phyloP scores from a whole-genome alignment of 495 filamentous ascomycete species.

The Aspergillus hancockii region DNA sequence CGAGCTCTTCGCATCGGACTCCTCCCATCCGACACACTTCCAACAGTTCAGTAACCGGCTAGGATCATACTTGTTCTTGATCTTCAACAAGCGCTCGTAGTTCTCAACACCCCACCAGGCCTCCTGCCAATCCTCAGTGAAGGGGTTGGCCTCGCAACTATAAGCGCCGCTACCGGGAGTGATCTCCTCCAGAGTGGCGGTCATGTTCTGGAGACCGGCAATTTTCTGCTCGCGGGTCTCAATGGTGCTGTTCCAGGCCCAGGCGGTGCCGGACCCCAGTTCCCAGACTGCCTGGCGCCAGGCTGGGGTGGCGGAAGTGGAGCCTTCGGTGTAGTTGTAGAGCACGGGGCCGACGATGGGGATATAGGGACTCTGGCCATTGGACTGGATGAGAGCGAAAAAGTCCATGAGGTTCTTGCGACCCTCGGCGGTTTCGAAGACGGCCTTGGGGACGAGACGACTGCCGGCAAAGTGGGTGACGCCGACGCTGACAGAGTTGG shows the following conservation, averaged over 20 bases:
- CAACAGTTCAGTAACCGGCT: slow-evolving; percentile 42
- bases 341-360: slow-evolving; percentile 31
- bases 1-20: slow-evolving; percentile 14
- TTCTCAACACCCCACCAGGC: slow-evolving; percentile 55
- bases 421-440: slow-evolving; percentile 29
- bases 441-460: slow-evolving; percentile 37
- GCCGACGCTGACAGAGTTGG: slow-evolving; percentile 32
- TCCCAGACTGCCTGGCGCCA: slow-evolving; percentile 47
- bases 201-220: slow-evolving; percentile 32
- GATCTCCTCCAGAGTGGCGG: slow-evolving; percentile 36
- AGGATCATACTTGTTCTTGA: slow-evolving; percentile 52
- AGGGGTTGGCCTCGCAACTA: slow-evolving; percentile 48
- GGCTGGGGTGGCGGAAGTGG: slow-evolving; percentile 44
- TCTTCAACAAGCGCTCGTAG: slow-evolving; percentile 33
- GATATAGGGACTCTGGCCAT: slow-evolving; percentile 27
- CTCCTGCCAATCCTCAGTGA: slow-evolving; percentile 44
- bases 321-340: slow-evolving; percentile 29
- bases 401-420: slow-evolving; percentile 27
- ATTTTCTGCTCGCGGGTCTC: slow-evolving; percentile 32
- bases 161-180: slow-evolving; percentile 48
- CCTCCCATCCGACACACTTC: slow-evolving; percentile 50
- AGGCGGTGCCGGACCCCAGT: slow-evolving; percentile 31
- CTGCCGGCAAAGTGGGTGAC: slow-evolving; percentile 31
- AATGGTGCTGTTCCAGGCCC: slow-evolving; percentile 39
- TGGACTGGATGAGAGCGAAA: slow-evolving; percentile 17